These are phyloP conservation scores for Colletotrichum eremochloae DNA, from an alignment of 2,329 filamentous ascomycete genomes.

Conservation along the genomic window DNA sequence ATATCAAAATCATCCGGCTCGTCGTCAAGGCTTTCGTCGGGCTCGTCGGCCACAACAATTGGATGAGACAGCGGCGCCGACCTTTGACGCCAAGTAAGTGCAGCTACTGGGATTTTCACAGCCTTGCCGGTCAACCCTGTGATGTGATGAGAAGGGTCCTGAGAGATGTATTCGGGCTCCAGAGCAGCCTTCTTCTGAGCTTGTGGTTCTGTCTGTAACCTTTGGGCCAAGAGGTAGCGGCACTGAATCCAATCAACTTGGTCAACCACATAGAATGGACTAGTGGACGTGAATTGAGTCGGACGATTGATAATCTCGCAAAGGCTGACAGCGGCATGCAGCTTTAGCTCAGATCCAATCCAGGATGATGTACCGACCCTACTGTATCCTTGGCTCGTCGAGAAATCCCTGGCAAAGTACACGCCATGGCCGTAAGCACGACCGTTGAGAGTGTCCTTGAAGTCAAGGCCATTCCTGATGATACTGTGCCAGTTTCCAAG, in stretches of 20 bases:
- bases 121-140: background rate
- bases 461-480: conserved; percentile 85
- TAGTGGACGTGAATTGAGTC: conserved; percentile 65
- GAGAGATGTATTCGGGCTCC: conserved; percentile 45
- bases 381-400: conserved; percentile 67
- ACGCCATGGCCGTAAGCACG: conserved; percentile 83
- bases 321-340: conserved; percentile 74
- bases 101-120: conserved; percentile 48
- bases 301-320: conserved; percentile 89
- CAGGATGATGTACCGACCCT: conserved; percentile 57
- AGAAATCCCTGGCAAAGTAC: conserved; percentile 78
- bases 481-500: conserved; percentile 91
- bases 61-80: background rate
- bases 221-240: conserved; percentile 78
- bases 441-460: conserved; percentile 71
- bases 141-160: conserved; percentile 45
- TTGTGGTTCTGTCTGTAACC: background rate
- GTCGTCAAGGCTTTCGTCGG: conserved; percentile 21
- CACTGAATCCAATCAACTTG: conserved; percentile 91
- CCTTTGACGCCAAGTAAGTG: conserved; percentile 44
- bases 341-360: conserved; percentile 75
- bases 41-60: background rate
- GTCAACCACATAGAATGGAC: conserved; percentile 78
- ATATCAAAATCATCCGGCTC: conserved; percentile 44
- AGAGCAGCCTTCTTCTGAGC: background rate